These are phyloP conservation scores for Leccinellum albellum DNA, from an alignment of 768 basidiomycete genomes.

Conservation along the genomic window DNA sequence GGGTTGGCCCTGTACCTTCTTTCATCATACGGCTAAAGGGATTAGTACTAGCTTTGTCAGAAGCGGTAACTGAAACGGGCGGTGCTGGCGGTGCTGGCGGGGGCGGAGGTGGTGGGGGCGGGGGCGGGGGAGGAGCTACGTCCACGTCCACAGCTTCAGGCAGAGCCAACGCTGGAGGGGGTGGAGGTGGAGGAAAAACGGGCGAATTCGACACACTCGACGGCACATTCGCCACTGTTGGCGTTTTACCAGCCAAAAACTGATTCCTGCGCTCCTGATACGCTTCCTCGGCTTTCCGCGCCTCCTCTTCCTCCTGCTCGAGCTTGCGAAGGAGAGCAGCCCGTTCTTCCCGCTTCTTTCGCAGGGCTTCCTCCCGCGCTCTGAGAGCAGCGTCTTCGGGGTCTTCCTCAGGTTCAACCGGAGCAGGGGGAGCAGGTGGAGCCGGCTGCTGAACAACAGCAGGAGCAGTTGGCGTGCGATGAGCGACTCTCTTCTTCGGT, in stretches of 20 bases:
- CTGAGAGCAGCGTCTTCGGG: constrained; percentile 72
- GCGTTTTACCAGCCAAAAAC: constrained; percentile 38
- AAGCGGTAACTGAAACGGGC: constrained; percentile 25
- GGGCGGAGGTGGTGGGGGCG: constrained; percentile 35
- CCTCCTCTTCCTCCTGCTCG: constrained; percentile 64
- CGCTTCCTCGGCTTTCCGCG: constrained; percentile 43
- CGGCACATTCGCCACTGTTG: constrained; percentile 26
- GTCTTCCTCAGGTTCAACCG: constrained; percentile 54
- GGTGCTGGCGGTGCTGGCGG: constrained; percentile 26
- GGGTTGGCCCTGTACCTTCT: constrained; percentile 37
- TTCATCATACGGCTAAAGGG: constrained; percentile 73
- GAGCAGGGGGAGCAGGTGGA: constrained; percentile 21
- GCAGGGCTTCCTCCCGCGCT: constrained; percentile 66
- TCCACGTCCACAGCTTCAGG: constrained; percentile 13
- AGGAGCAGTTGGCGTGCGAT: constrained; percentile 18
- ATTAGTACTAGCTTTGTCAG: constrained; percentile 63
- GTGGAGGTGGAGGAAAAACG: constrained; percentile 33
- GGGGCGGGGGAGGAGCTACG: constrained; percentile 8
- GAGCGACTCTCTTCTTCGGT: constrained; percentile 13
- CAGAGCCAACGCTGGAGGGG: too few species aligned
- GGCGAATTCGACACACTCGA: constrained; percentile 30
- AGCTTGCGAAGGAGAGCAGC: constrained; percentile 64
- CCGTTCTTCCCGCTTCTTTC: constrained; percentile 70
- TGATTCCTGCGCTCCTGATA: constrained; percentile 33
- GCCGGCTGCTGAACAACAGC: constrained; percentile 22